Percentiles rank a stretch among this genome's conserved stretches.
These are phyloP conservation scores for Cordyceps cateniannulata DNA, from an alignment of 2,329 filamentous ascomycete species.

Conservation along the genomic window DNA sequence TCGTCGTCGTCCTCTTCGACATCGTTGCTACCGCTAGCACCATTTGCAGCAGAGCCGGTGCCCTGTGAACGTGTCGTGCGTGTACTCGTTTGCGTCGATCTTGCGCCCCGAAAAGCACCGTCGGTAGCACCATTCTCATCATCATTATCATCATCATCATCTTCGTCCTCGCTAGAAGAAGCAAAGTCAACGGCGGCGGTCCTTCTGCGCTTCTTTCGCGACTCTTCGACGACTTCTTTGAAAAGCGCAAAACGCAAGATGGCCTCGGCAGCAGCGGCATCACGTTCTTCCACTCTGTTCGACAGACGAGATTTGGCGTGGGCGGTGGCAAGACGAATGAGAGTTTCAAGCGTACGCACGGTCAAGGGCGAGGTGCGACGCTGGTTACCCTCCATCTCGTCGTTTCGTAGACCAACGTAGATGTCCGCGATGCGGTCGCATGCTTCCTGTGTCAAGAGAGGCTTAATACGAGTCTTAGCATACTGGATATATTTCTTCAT, in stretches of 20 bases:
- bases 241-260: slow-evolving; percentile 94
- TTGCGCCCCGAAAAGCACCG: slow-evolving; percentile 48
- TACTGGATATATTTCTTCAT: slow-evolving; percentile 99
- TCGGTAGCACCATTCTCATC: slow-evolving; percentile 45
- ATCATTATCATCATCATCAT: slow-evolving; percentile 56
- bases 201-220: slow-evolving; percentile 76
- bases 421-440: slow-evolving; percentile 86
- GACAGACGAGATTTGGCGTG: slow-evolving; percentile 91
- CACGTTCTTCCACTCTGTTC: slow-evolving; percentile 79
- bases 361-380: slow-evolving; percentile 92
- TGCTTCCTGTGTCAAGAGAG: slow-evolving; percentile 81
- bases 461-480: slow-evolving; percentile 86
- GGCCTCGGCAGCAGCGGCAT: slow-evolving; percentile 79
- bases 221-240: slow-evolving; percentile 84
- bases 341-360: slow-evolving; percentile 90
- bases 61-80: slow-evolving; percentile 25
- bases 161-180: slow-evolving; percentile 52
- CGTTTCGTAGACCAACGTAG: slow-evolving; percentile 89
- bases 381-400: slow-evolving; percentile 91
- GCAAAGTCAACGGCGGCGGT: slow-evolving; percentile 52
- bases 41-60: slow-evolving; percentile 20
- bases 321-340: slow-evolving; percentile 95
- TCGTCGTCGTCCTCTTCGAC: slow-evolving; percentile 43
- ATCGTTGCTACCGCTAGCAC: slow-evolving; percentile 26
- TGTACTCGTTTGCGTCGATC: slow-evolving; percentile 18